phyloP scores from a whole-genome alignment of 257 asterid species.

The Salvia rosmarinus region DNA sequence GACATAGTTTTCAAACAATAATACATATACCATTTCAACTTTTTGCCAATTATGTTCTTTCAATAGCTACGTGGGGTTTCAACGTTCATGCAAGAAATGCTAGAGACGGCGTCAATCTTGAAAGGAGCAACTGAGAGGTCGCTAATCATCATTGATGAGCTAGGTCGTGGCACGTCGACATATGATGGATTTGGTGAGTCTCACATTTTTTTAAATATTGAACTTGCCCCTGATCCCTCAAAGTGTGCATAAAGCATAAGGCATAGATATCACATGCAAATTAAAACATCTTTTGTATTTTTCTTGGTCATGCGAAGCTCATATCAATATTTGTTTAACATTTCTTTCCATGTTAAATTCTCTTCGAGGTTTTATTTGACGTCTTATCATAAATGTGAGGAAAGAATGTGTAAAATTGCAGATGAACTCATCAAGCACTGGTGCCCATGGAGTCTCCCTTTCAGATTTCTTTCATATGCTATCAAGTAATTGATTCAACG shows the following conservation, averaged over 20 bases:
- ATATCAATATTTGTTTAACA: background rate
- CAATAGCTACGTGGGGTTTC: constrained; percentile 92
- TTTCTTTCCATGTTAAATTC: constrained; percentile 13
- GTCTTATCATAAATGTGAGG: constrained; percentile 9
- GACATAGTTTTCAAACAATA: background rate
- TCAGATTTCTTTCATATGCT: background rate
- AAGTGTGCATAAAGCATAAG: constrained; percentile 15
- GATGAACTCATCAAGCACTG: constrained; percentile 16
- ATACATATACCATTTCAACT: background rate
- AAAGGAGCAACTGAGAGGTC: constrained; percentile 94
- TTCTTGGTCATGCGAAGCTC: constrained; percentile 23
- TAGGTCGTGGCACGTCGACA: constrained; percentile 99
- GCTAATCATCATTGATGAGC: constrained; percentile 84
- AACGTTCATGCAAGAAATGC: constrained; percentile 99
- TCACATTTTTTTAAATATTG: constrained; percentile 21
- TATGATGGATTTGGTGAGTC: constrained; percentile 98
- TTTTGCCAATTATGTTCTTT: constrained; percentile 27
- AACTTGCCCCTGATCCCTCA: background rate
- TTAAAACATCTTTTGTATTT: background rate
- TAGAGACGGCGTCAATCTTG: constrained; percentile 97
- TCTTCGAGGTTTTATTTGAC: background rate
- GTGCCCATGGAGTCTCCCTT: background rate
- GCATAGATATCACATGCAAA: constrained; percentile 10
- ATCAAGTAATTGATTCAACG: constrained; percentile 10
- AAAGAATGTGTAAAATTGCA: background rate